Evolutionary conservation across 2,329 filamentous ascomycete genomes (phyloP), one percentile per base, ranked within the genome.

Genomic region (Penicillium capsulatum): DNA sequence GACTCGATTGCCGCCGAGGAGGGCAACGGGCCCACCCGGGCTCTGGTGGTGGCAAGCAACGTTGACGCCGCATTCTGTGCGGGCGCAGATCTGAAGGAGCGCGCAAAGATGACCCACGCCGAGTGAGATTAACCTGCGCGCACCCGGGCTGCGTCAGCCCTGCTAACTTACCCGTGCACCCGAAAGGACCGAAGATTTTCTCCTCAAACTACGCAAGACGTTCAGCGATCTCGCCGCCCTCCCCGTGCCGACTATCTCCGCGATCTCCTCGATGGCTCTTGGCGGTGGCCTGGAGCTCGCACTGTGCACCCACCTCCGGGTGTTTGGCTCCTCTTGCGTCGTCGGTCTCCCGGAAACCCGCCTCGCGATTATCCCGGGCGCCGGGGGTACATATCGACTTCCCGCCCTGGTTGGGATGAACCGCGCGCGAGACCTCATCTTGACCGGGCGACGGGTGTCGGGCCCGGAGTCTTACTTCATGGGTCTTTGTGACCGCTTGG

Each of bases 201-300:
- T 98, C 22, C 60, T 74, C 31, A 76, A 77, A 57, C 82, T 98
- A 36, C 84, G 91, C 54, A 68, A 67, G 35, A 94, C 91, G 34
- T 82, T 98, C 59, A 72, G 78, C 28, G 72, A 77, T 29, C 78
- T 98, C 43, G 76, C 86, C 17, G 65, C 73, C 44, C 82, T 98
- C 29, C 86, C 84, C 10, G 82, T 97, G 52, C 92, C 92, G 17
- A 94, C 91, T 36, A 91, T 98, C 60, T 83, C 86, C 3, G 89
- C 89, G 41, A 80, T 98, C 47, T 84, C 84, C 38, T 92, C 86
- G 34, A 71, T 86, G 42, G 92, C 92, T 4, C 83, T 97, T 19
- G 92, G 92, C 48, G 92, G 92, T 56, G 92, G 92, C 32, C 81
- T 98, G 50, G 92, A 98, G 69, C 79, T 98, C 37, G 91, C 89